Evolutionary conservation across 352 stramenopile genomes (phyloP), one percentile per base, ranked within the genome.

Genomic region (Pythium vanterpoolii): DNA sequence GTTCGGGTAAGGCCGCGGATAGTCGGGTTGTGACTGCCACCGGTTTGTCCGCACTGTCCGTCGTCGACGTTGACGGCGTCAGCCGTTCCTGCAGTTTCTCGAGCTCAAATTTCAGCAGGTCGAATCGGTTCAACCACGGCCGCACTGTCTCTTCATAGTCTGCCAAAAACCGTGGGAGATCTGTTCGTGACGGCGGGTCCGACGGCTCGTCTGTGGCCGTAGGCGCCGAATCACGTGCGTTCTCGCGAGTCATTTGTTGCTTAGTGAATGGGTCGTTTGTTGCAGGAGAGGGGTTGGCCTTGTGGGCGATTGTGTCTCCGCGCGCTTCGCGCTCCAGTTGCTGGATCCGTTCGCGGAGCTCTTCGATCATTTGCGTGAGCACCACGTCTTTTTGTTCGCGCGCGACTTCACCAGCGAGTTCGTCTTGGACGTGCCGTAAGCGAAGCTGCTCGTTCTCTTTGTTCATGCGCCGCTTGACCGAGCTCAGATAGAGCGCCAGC

Each of bases 381-480:
- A 72, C 66, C 47, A 70, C 28, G 31, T 90, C 77, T 57, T 93
- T 88, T 27, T 77, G 43, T 54, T 80, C 55, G 28, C 70, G 64
- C 43, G 71, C 69, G 8, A 69, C 52, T 21, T 89, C 70, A 14
- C 58, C 49, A 5, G 52, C 62, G 27, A 88, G 30, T 60, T 90
- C 73, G 13, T 68, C 71, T 3, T 47, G 33, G 40, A 71, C 42
- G 38, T 63, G 47, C 40, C 66, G 19, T 11, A 49, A n/a, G 40
- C 76, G 79, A 16, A 86, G 21, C 28, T 23, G 38, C 26, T 89
- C 77, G 53, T 93, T 86, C 52, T 90, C 76, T 23, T 65, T 59
- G 16, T 90, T 72, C 83, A 93, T 93, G 10, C 74, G 58, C 18
- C 58, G 56, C 71, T 90, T 89, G 8, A 93, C 77, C 18, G 74